Percentiles rank a stretch among this genome's conserved stretches.
Evolutionary conservation across 345 rosid genomes (phyloP).

Genomic region (Pistacia atlantica): DNA sequence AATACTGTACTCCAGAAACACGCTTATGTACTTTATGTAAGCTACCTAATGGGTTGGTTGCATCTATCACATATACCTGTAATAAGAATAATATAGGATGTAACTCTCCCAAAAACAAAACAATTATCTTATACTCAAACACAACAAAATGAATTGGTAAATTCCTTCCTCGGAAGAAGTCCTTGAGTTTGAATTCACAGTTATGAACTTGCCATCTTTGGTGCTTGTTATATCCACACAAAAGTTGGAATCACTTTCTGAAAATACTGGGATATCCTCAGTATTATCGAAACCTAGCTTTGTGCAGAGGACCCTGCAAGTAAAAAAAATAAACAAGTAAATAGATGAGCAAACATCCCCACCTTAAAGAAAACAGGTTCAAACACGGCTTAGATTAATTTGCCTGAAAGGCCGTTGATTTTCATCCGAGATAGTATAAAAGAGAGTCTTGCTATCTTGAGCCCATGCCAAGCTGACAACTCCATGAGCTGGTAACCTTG

Average conservation of each 20-base stretch:
- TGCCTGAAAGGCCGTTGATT: conserved; percentile 82
- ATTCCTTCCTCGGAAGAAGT: conserved; percentile 94
- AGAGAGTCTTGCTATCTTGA: conserved; percentile 66
- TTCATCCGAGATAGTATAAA: conserved; percentile 66
- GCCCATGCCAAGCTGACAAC: conserved; percentile 95
- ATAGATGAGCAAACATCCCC: conserved; percentile 6
- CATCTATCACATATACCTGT: conserved; percentile 79
- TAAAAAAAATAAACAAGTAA: conserved; percentile 9
- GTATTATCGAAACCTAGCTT: conserved; percentile 47
- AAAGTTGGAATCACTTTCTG: conserved; percentile 67
- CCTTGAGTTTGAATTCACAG: conserved; percentile 95
- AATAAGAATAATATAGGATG: conserved; percentile 11
- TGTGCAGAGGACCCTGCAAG: conserved; percentile 68
- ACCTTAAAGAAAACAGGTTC: conserved; percentile 10
- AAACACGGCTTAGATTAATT: conserved; percentile 11
- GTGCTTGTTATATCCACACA: conserved; percentile 91
- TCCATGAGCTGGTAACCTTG: conserved; percentile 47
- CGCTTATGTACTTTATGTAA: conserved; percentile 60
- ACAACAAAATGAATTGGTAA: conserved; percentile 32
- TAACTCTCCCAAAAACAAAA: conserved; percentile 24
- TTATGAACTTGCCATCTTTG: conserved; percentile 26
- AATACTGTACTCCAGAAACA: conserved; percentile 64
- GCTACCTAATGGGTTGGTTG: conserved; percentile 49
- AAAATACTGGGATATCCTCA: conserved; percentile 45
- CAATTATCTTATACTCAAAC: conserved; percentile 1